Percentiles rank a stretch among this genome's conserved stretches.
Evolutionary conservation across 805 yeast species (phyloP).

Genomic region (Pichia pseudocactophila): DNA sequence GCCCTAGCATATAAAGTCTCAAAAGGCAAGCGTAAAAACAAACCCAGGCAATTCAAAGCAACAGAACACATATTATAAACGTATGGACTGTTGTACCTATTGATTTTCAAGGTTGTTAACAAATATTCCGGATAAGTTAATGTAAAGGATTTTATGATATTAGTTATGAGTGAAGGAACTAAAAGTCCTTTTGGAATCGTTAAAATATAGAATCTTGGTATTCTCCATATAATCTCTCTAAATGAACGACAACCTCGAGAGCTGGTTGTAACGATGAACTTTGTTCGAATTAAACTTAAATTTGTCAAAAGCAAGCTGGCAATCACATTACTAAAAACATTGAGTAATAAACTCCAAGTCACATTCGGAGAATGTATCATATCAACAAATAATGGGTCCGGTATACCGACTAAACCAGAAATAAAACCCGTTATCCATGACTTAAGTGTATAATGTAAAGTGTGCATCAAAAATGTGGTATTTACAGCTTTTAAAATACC

Average conservation of each 20-base stretch:
- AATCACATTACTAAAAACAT: slow-evolving; percentile 61
- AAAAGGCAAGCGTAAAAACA: slow-evolving; percentile 72
- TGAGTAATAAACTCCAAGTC: slow-evolving; percentile 52
- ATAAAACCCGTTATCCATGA: slow-evolving; percentile 89
- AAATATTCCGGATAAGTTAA: slow-evolving; percentile 41
- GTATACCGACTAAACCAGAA: slow-evolving; percentile 71
- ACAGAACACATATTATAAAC: slow-evolving; percentile 52
- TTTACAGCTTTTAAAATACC: slow-evolving; percentile 69
- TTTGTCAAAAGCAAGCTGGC: slow-evolving; percentile 74
- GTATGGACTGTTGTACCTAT: slow-evolving; percentile 53
- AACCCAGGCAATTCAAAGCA: slow-evolving; percentile 53
- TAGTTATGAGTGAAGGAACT: slow-evolving; percentile 47
- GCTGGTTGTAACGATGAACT: slow-evolving; percentile 53
- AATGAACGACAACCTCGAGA: slow-evolving; percentile 51
- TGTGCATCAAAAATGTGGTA: slow-evolving; percentile 70
- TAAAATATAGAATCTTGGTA: slow-evolving; percentile 36
- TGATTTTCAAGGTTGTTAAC: slow-evolving; percentile 54
- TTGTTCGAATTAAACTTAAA: slow-evolving; percentile 69
- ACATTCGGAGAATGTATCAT: slow-evolving; percentile 75
- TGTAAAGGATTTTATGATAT: slow-evolving; percentile 22
- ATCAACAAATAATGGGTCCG: slow-evolving; percentile 84
- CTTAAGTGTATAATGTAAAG: slow-evolving; percentile 67
- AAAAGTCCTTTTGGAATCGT: slow-evolving; percentile 48
- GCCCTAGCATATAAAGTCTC: slow-evolving; percentile 82
- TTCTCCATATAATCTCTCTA: slow-evolving; percentile 49